Base-by-base conservation (phyloP, 2,329 filamentous ascomycete species). In the Mollisiaceae sp. region DNA sequence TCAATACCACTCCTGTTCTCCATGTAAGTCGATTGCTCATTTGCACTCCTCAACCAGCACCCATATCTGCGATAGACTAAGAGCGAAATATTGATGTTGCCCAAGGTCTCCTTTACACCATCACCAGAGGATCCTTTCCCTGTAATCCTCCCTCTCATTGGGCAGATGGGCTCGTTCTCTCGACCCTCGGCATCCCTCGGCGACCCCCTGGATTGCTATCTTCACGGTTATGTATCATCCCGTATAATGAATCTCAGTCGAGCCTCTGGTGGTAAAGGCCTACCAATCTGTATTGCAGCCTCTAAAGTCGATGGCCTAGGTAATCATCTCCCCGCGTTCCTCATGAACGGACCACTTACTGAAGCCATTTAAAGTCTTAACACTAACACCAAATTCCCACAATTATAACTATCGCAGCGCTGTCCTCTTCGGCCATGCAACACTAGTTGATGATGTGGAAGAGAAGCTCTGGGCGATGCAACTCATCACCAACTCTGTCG, bases 391-490 rank as follows among this genome's bases (percentile, higher is more conserved):
- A n/a, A 91, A 92, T 80, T 86, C 85, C 63, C 92, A 96, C 81
- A 92, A 87, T 79, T 94, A 92, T 82, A 95, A 97, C 80, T 97
- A 96, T 80, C 91, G 92, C 68, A 92, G 89, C 45, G 91, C 91
- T 12, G 81, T 93, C 6, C 82, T 95, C 15, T 93, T 94, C 74
- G 93, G 93, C 0, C 85, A 89, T 75, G 93, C 89, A 0, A 82
- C 78, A 9, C 77, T 89, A 1, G 91, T 96, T 5, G 85, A 86
- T 3, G 85, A 89, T 65, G 75, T 79, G 0, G 85, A 83, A 1
- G 92, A 96, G 80, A 91, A 91, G 75, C 77, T 91, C 4, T 95
- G 86, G 79, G 92, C 92, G 12, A 90, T 96, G 87, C 80, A 88
- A 70, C 80, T 91, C 62, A 90, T 97, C 75, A 96, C 92, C 1